phyloP scores from a whole-genome alignment of 257 asterid genomes.

The Voacanga thouarsii region DNA sequence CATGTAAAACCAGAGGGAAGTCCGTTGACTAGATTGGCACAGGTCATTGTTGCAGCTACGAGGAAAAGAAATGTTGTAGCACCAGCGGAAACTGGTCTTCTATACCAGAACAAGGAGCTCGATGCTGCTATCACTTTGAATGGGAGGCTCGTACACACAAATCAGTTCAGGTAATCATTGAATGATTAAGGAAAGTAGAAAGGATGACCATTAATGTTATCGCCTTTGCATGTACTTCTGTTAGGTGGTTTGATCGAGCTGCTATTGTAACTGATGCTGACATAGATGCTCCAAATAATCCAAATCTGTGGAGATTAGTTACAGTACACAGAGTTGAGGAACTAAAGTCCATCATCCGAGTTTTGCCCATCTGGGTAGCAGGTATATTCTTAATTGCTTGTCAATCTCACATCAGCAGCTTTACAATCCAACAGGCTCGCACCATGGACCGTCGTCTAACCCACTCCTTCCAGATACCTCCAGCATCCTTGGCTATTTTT shows the following conservation, averaged over 20 bases:
- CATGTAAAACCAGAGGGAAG: conserved; percentile 76
- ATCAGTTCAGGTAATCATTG: conserved; percentile 60
- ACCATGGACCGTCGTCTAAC: conserved; percentile 36
- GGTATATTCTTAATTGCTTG: conserved; percentile 57
- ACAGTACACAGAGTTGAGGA: conserved; percentile 86
- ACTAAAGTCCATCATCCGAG: conserved; percentile 54
- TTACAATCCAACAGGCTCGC: conserved; percentile 69
- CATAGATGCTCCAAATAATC: conserved; percentile 26
- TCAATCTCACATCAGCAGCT: conserved; percentile 52
- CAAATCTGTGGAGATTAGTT: conserved; percentile 68
- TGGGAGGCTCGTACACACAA: conserved; percentile 68
- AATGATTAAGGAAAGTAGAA: too few relatives aligned
- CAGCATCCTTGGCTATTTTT: conserved; percentile 68
- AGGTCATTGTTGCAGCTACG: conserved; percentile 62
- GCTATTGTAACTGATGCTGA: conserved; percentile 50
- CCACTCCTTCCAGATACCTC: conserved; percentile 30
- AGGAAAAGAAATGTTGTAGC: conserved; percentile 40
- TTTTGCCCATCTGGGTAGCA: conserved; percentile 79
- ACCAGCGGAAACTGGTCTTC: conserved; percentile 33
- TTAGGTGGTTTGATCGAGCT: conserved; percentile 73
- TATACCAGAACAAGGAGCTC: conserved; percentile 57
- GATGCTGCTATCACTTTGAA: conserved; percentile 54
- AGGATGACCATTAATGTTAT: too few relatives aligned
- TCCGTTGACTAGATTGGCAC: conserved; percentile 61
- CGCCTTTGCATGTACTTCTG: too few relatives aligned